Percentiles rank a stretch among this genome's conserved stretches.
phyloP scores from a whole-genome alignment of 2,329 filamentous ascomycete species.

The Hypomyces perniciosus region DNA sequence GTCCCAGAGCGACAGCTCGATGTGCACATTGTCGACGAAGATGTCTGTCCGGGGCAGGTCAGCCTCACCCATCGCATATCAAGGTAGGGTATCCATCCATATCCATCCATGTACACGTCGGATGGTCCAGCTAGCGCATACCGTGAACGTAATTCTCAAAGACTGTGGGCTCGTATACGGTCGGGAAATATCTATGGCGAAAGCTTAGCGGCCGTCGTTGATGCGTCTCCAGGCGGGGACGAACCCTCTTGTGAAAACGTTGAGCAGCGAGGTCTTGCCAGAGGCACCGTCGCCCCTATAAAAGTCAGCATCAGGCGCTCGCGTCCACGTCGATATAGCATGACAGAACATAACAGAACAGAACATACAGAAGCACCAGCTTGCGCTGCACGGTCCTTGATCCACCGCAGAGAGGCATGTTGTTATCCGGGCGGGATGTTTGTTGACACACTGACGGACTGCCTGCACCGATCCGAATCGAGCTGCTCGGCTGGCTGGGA shows the following conservation, averaged over 20 bases:
- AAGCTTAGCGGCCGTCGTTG: not conserved
- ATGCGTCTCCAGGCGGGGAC: slow-evolving; percentile 24
- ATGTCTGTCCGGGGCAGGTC: slow-evolving; percentile 58
- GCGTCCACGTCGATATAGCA: not conserved
- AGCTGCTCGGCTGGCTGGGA: not conserved
- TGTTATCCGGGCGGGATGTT: not conserved
- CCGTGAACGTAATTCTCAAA: slow-evolving; percentile 99
- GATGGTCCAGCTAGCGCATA: slow-evolving; percentile 46
- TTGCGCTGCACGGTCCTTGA: slow-evolving; percentile 89
- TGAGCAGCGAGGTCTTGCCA: slow-evolving; percentile 93
- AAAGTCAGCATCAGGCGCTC: not conserved
- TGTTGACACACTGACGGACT: too few species aligned
- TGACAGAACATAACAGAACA: not conserved
- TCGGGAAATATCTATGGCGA: slow-evolving; percentile 76
- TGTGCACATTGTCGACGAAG: slow-evolving; percentile 94
- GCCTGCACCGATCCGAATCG: too few species aligned
- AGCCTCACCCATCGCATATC: not conserved
- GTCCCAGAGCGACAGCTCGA: slow-evolving; percentile 97
- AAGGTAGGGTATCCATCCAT: too few species aligned
- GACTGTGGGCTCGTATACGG: slow-evolving; percentile 95
- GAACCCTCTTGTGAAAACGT: slow-evolving; percentile 97
- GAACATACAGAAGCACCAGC: slow-evolving; percentile 75
- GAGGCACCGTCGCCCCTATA: slow-evolving; percentile 86
- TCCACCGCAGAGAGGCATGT: slow-evolving; percentile 51
- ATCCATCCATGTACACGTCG: not conserved